Evolutionary conservation across 345 rosid species (phyloP), one percentile per base, ranked within the genome.

Genomic region (Clarkia xantiana): DNA sequence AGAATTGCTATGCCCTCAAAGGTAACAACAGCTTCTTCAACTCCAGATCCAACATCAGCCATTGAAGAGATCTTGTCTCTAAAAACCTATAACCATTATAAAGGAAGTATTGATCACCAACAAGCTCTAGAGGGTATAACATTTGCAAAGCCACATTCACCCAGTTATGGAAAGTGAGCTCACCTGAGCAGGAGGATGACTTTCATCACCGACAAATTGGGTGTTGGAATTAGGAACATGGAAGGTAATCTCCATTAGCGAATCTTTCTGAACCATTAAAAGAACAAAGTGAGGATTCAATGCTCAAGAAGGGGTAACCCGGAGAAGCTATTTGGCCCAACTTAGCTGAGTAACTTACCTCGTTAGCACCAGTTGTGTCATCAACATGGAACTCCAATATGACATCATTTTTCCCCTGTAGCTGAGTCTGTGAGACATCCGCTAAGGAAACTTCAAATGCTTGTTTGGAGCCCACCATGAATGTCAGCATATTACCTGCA

Each of bases 281-380:
- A 41, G 36, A 57, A 48, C 9, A 46, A 5, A 40, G 52, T 50
- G 12, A 44, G 14, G 14, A 15, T 40, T 57, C 48, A 51, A 38
- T 18, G 9, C 11, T n/a, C 40, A 6, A 51, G 14, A 36, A 7
- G 18, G 22, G 8, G n/a, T 42, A 18, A 49, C 14, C n/a, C 12
- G 43, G n/a, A 34, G 52, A 9, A 57, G 36, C 23, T 2, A 11
- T 0, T 1, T 11, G 44, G 9, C 14, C 42, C 47, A 55, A 22
- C 13, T 25, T 17, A 18, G 12, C 3, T 6, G 14, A 44, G 40
- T 25, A 52, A 57, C 63, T 40, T 10, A 86, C 98, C 93, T 86
- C 98, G 66, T 84, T 91, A 52, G 94, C 98, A 62, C 98, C 96
- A 53, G 95, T 75, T 11, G 94, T 86, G 62, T 91, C 98, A 82